Percentiles rank a stretch among this genome's conserved stretches.
Evolutionary conservation across 306 rosid species (phyloP).

Genomic region (Gastrolobium villosum): DNA sequence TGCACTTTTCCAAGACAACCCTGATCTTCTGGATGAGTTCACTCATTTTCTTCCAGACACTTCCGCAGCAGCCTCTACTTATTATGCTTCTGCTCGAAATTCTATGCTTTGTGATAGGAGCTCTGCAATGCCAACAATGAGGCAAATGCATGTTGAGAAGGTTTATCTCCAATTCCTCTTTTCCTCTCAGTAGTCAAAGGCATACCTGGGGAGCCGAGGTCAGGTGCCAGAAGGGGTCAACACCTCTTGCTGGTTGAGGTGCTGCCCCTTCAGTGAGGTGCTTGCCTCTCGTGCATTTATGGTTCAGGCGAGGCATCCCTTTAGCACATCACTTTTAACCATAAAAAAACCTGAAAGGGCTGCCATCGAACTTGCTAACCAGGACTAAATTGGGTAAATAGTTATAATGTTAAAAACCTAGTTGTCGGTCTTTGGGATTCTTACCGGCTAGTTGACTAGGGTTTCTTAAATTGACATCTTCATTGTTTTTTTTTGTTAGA

Average conservation of each 20-base stretch:
- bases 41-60: slow-evolving; percentile 92
- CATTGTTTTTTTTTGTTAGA: slow-evolving; percentile 18
- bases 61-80: slow-evolving; percentile 70
- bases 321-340: slow-evolving; percentile 22
- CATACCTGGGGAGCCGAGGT: slow-evolving; percentile 1
- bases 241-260: slow-evolving; percentile 27
- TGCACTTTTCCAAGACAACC: slow-evolving; percentile 81
- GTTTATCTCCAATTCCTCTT: slow-evolving; percentile 53
- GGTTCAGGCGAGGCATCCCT: slow-evolving; percentile 6
- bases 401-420: slow-evolving; percentile 29
- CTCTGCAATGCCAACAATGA: slow-evolving; percentile 80
- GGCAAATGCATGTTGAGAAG: slow-evolving; percentile 81
- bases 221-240: slow-evolving; percentile 41
- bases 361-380: slow-evolving; percentile 34
- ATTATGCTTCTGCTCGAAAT: slow-evolving; percentile 68
- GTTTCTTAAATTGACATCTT: slow-evolving; percentile 38
- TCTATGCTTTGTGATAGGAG: slow-evolving; percentile 80
- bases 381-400: slow-evolving; percentile 43
- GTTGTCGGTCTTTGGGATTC: slow-evolving; percentile 23
- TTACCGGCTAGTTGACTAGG: slow-evolving; percentile 39
- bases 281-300: slow-evolving; percentile 18
- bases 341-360: slow-evolving; percentile 10
- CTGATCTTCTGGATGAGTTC: slow-evolving; percentile 86
- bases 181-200: slow-evolving; percentile 5
- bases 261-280: slow-evolving; percentile 38